Evolutionary conservation across 2,329 filamentous ascomycete species (phyloP).

Genomic region (Diplodia intermedia): DNA sequence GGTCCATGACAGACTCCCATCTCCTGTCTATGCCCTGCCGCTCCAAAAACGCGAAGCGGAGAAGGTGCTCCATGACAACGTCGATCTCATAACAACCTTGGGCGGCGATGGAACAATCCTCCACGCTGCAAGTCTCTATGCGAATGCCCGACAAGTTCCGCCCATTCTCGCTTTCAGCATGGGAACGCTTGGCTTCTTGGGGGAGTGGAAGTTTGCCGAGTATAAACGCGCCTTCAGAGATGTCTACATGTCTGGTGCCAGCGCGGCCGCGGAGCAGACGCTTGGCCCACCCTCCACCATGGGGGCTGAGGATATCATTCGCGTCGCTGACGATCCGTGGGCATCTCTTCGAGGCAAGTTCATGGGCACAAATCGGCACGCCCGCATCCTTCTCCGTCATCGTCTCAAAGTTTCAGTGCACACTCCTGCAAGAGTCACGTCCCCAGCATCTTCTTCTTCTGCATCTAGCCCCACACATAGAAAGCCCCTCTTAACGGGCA

Average conservation of each 20-base stretch:
- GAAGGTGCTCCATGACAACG: conserved; percentile 69
- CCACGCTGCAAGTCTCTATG: conserved; percentile 85
- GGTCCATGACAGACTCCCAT: conserved; percentile 73
- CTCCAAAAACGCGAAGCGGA: conserved; percentile 33
- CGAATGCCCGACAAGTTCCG: conserved; percentile 79
- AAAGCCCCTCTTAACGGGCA: conserved; percentile 38
- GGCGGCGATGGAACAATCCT: conserved; percentile 93
- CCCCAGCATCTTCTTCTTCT: conserved; percentile 37
- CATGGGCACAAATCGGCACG: conserved; percentile 75
- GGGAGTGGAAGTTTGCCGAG: conserved; percentile 94
- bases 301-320: conserved; percentile 33
- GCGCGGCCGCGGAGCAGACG: conserved; percentile 47
- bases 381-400: conserved; percentile 85
- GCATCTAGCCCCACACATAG: conserved; percentile 31
- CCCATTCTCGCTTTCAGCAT: conserved; percentile 95
- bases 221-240: conserved; percentile 92
- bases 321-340: conserved; percentile 64
- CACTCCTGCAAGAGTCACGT: conserved; percentile 63
- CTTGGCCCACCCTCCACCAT: background rate
- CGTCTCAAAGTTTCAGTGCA: conserved; percentile 86
- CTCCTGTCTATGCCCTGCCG: conserved; percentile 63
- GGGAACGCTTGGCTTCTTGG: conserved; percentile 92
- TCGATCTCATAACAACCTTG: conserved; percentile 87
- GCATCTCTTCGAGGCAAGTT: conserved; percentile 78
- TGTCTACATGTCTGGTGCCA: conserved; percentile 82